A percentile compares a stretch with the other conserved stretches of the same genome.
Conservation (phyloP, 257 asterid genomes). For the Gentiana dahurica region DNA sequence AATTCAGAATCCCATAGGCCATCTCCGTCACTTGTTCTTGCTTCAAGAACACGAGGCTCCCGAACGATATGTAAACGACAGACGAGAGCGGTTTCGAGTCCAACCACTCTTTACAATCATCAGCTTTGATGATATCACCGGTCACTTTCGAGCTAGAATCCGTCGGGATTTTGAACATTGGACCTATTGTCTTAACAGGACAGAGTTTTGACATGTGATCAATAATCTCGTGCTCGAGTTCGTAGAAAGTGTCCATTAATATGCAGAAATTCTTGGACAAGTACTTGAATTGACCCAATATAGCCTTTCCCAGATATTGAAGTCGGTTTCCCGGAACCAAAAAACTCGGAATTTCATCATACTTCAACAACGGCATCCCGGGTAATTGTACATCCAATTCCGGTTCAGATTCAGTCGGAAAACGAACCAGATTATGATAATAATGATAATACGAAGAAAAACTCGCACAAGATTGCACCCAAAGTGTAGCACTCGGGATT, state of each 20-base stretch:
- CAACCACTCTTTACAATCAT: slow-evolving; percentile 21
- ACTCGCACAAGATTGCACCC: slow-evolving; percentile 28
- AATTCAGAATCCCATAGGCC: slow-evolving; percentile 30
- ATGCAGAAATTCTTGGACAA: no score
- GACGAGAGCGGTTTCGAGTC: slow-evolving; percentile 14
- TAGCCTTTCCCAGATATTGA: slow-evolving; percentile 21
- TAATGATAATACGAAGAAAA: slow-evolving; percentile 42
- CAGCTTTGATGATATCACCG: slow-evolving; percentile 36
- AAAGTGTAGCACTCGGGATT: slow-evolving; percentile 56
- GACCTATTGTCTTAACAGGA: slow-evolving; percentile 66
- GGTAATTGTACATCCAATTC: slow-evolving; percentile 47
- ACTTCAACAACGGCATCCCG: no score
- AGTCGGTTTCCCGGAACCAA: slow-evolving; percentile 35
- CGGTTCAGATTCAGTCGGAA: slow-evolving; percentile 40
- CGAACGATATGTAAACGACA: slow-evolving; percentile 75
- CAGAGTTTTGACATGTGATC: slow-evolving; percentile 32
- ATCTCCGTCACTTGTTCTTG: slow-evolving; percentile 67
- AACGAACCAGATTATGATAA: slow-evolving; percentile 20
- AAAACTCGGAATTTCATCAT: slow-evolving; percentile 62
- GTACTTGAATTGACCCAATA: slow-evolving; percentile 1
- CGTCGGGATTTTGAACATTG: slow-evolving; percentile 31
- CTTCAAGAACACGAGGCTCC: slow-evolving; percentile 45
- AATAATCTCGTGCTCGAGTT: slow-evolving; percentile 37
- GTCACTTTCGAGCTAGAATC: slow-evolving; percentile 7
- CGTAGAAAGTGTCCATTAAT: slow-evolving; percentile 25